phyloP scores from a whole-genome alignment of 805 yeast genomes.

The Yamadazyma endophytica region DNA sequence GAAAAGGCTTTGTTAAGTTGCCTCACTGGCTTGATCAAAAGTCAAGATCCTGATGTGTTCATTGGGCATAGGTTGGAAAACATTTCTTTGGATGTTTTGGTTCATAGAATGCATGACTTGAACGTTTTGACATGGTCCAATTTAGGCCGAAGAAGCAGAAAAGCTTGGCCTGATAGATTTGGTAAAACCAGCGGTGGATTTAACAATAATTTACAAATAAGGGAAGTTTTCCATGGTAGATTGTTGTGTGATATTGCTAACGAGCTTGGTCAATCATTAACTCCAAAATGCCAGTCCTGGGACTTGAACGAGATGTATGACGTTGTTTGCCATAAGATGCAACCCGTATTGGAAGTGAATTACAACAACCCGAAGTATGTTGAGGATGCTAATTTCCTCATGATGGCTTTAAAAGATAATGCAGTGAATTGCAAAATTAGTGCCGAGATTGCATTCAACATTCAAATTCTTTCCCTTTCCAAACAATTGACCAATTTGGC shows the following conservation, averaged over 20 bases:
- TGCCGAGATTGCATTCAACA: conserved; percentile 74
- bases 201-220: conserved; percentile 51
- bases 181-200: conserved; percentile 45
- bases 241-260: conserved; percentile 89
- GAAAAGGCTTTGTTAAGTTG: conserved; percentile 74
- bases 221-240: conserved; percentile 80
- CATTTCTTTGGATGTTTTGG: conserved; percentile 70
- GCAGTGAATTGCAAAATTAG: conserved; percentile 62
- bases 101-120: conserved; percentile 75
- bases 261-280: conserved; percentile 90
- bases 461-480: conserved; percentile 83
- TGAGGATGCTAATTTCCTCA: conserved; percentile 62
- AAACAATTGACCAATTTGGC: conserved; percentile 90
- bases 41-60: conserved; percentile 85
- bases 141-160: conserved; percentile 78
- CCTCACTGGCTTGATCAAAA: conserved; percentile 65
- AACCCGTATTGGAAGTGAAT: conserved; percentile 66
- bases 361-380: conserved; percentile 60
- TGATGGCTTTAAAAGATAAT: conserved; percentile 70
- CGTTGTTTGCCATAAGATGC: conserved; percentile 64
- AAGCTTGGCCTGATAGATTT: conserved; percentile 72
- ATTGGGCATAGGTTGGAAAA: conserved; percentile 85
- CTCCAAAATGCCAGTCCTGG: conserved; percentile 92
- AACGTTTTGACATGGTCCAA: conserved; percentile 74
- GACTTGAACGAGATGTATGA: conserved; percentile 88